Percentiles rank a stretch among this genome's conserved stretches.
phyloP scores from a whole-genome alignment of 2,329 filamentous ascomycete genomes.

The Apiospora saccharicola region DNA sequence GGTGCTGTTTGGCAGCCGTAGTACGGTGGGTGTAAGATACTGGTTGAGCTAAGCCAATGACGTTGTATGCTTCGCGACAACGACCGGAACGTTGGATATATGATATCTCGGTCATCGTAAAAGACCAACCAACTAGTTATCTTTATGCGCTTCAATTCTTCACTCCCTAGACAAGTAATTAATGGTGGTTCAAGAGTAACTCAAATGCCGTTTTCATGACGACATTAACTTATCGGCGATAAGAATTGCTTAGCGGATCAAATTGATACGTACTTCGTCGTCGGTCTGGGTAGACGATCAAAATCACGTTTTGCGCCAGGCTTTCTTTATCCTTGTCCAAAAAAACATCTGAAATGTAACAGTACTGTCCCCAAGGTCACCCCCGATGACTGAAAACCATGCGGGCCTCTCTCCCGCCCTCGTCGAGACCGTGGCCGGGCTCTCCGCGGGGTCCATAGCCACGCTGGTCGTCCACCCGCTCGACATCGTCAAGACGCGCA shows the following conservation, averaged over 20 bases:
- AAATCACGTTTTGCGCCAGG: neutral
- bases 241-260: slow-evolving; percentile 23
- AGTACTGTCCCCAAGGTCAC: slow-evolving; percentile 24
- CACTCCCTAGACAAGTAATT: neutral
- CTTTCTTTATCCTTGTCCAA: neutral
- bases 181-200: neutral
- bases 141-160: neutral
- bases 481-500: slow-evolving; percentile 94
- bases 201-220: slow-evolving; percentile 20
- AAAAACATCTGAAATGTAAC: slow-evolving; percentile 24
- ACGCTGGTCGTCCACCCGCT: slow-evolving; percentile 91
- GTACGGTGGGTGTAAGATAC: too few relatives aligned
- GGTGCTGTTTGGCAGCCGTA: too few relatives aligned
- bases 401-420: slow-evolving; percentile 75
- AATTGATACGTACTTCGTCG: neutral
- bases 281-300: neutral
- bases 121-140: too few relatives aligned
- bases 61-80: neutral
- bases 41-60: neutral
- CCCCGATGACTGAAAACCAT: slow-evolving; percentile 41
- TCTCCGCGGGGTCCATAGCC: slow-evolving; percentile 85
- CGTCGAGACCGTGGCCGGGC: slow-evolving; percentile 88
- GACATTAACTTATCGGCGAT: slow-evolving; percentile 29
- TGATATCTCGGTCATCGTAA: neutral
- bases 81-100: neutral